Base-by-base conservation (phyloP, 148 eudicot genomes). In the Rhododendron kiyosumense region DNA sequence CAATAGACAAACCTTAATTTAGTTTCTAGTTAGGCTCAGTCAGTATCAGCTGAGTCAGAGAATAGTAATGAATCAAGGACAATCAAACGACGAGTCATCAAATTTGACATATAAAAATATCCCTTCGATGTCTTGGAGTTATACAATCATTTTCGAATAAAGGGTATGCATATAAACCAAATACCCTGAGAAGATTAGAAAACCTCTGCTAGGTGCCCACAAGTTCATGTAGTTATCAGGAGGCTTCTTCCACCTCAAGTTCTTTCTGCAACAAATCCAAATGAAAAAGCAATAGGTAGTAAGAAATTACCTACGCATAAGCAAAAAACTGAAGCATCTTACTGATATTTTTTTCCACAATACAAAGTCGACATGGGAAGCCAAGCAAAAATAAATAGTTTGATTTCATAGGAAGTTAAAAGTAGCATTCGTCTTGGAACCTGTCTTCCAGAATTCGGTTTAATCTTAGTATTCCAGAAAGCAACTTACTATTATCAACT, bases 41-140 rank as follows among this genome's bases (percentile, higher is more conserved):
- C 81, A n/a, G 14, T 86, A 41, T 71, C 87, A 81, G 71, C 71
- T 82, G 85, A 75, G 85, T 86, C 85, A 86, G 85, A 49, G 54
- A 43, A 63, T 73, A 48, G 75, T 74, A 54, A 73, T 86, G 36
- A 43, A 75, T 52, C 81, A n/a, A 36, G 71, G 87, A 81, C 81
- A 38, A 28, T 81, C 85, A 74, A 75, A 73, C 3, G 75, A 73
- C 81, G 46, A 81, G 48, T 71, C 75, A 86, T 86, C 57, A 17
- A 74, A 52, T 22, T 41, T 78, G 38, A 41, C 74, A 17, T 18
- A 74, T 9, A 8, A 82, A 82, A 82, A 73, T 59, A 20, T 80
- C 61, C 34, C 59, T 82, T 57, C 32, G 45, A 82, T 57, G 74
- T 59, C 76, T 18, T 73, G 51, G 46, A 36, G 57, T 22, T 73